Evolutionary conservation across 1,284 basidiomycete species (phyloP), one percentile per base, ranked within the genome.

Genomic region (Schizophyllum commune): DNA sequence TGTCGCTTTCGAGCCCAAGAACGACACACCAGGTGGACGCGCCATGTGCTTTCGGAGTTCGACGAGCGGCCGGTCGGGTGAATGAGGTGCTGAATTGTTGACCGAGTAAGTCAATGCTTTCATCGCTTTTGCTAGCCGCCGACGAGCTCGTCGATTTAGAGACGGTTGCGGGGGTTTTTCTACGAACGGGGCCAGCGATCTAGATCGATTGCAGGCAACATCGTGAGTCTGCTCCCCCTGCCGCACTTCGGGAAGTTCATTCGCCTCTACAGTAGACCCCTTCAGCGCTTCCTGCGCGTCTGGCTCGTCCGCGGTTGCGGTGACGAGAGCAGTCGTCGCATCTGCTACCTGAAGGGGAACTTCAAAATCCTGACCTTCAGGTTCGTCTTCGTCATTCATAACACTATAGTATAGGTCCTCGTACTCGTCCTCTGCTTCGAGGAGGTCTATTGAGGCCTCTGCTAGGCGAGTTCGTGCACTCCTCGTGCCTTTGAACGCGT

Each of bases 31-130:
- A 5, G 64, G 60, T 1, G 64, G 64, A 11, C 64, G 20, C 11
- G 64, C 62, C 62, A 65, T 63, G 15, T 58, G 19, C 17, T 60
- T 63, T 4, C 58, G 57, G 5, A 65, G 58, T 53, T 61, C 61
- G 27, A 63, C 22, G 1, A 62, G 2, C 1, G 61, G 27, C 19
- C 53, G 57, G 1, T 57, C 52, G 5, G 11, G 5, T 20, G 9
- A 39, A 8, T 32, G 55, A 34, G 21, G 27, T 55, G 32, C 2
- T 1, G 7, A 9, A 56, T 19, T 17, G 32, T 34, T 55, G 56
- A n/a, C 22, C 6, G 53, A n/a, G 19, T 21, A 58, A 20, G 57
- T 60, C 8, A 9, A n/a, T 15, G 62, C 52, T 13, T 58, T 3
- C 54, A 64, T 58, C 7, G 61, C 58, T 33, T 56, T 22, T 1